Conservation (phyloP, 2,329 filamentous ascomycete genomes). For the Grosmannia huntii region DNA sequence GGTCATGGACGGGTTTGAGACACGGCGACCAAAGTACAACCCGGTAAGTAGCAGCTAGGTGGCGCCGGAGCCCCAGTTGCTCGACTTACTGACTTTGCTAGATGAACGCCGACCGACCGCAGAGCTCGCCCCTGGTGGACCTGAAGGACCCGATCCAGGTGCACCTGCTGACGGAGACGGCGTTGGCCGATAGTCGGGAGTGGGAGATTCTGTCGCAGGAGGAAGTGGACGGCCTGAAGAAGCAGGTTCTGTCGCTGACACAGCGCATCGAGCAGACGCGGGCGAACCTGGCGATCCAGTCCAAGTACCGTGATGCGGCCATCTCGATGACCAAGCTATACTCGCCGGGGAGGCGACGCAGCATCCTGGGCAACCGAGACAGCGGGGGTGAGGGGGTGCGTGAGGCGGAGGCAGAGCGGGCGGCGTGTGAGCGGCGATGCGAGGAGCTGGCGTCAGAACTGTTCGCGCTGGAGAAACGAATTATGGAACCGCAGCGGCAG, state of each 20-base stretch:
- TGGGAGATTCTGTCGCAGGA: slow-evolving; percentile 83
- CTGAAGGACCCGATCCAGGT: slow-evolving; percentile 66
- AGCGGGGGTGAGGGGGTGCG: slow-evolving; percentile 36
- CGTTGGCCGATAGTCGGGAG: slow-evolving; percentile 72
- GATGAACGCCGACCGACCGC: slow-evolving; percentile 37
- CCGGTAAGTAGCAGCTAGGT: slow-evolving; percentile 27
- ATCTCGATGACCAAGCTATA: slow-evolving; percentile 75
- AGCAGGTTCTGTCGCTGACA: slow-evolving; percentile 59
- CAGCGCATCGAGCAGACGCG: slow-evolving; percentile 71
- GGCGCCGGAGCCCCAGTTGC: no score
- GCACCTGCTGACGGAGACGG: slow-evolving; percentile 87
- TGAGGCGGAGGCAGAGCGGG: slow-evolving; percentile 62
- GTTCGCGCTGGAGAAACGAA: slow-evolving; percentile 63
- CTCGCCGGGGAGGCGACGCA: slow-evolving; percentile 41
- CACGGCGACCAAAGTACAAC: slow-evolving; percentile 40
- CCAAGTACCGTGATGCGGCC: slow-evolving; percentile 88
- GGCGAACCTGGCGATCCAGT: slow-evolving; percentile 76
- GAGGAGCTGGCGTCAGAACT: slow-evolving; percentile 75
- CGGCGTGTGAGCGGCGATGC: slow-evolving; percentile 64
- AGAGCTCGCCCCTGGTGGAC: slow-evolving; percentile 45
- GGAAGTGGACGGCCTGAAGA: slow-evolving; percentile 85
- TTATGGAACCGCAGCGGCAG: slow-evolving; percentile 60
- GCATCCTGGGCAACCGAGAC: slow-evolving; percentile 28
- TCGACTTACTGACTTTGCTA: slow-evolving; percentile 15
- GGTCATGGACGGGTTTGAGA: slow-evolving; percentile 35